Conservation (phyloP, 75 land plant species). For the Adiantum capillusveneris region DNA sequence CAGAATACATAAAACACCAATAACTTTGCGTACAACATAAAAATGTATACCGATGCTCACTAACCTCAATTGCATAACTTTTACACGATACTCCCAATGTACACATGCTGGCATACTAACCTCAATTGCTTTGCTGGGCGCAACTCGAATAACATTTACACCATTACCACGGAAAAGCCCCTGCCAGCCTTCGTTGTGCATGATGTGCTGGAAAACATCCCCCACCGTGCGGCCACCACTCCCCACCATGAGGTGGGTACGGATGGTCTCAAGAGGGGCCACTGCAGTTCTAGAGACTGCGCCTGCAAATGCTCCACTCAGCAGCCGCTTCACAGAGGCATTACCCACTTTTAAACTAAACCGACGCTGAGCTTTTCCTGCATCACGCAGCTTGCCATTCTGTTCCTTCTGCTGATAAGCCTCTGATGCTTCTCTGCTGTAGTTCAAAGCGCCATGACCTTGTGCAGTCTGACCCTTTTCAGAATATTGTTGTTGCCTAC, state of each 20-base stretch:
- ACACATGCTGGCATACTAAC: constrained; percentile 23
- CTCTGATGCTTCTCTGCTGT: too few relatives aligned
- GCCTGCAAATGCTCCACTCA: constrained; percentile 92
- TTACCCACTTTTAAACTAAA: constrained; percentile 38
- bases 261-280: constrained; percentile 94
- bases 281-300: constrained; percentile 87
- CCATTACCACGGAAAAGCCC: constrained; percentile 94
- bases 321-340: constrained; percentile 64
- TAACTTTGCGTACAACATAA: too few relatives aligned
- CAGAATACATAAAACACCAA: too few relatives aligned
- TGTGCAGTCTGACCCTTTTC: too few relatives aligned
- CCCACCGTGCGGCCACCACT: constrained; percentile 50
- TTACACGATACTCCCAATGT: too few relatives aligned
- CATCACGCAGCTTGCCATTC: too few relatives aligned
- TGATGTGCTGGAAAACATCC: constrained; percentile 67
- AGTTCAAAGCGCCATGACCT: too few relatives aligned
- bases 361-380: too few relatives aligned
- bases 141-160: constrained; percentile 91
- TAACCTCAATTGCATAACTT: too few relatives aligned
- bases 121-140: constrained; percentile 99
- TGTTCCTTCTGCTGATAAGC: too few relatives aligned
- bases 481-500: too few relatives aligned
- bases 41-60: too few relatives aligned
- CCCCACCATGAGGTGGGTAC: constrained; percentile 98
- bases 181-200: constrained; percentile 87